Base-by-base conservation (phyloP, 805 yeast species). In the Hanseniaspora vineae region DNA sequence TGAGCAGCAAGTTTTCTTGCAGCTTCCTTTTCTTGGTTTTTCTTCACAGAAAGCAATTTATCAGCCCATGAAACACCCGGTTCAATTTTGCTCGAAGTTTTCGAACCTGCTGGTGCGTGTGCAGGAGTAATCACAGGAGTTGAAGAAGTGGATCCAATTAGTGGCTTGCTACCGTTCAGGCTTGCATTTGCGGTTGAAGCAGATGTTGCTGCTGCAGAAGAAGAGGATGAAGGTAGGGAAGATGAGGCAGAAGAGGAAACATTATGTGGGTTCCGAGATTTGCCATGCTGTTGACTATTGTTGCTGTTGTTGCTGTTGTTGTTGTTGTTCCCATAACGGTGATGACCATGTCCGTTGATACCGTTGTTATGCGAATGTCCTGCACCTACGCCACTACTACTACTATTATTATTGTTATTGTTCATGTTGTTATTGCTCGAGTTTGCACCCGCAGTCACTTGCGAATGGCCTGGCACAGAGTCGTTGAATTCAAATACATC, bases 51-150 rank as follows among this genome's bases (percentile, higher is more conserved):
- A 37, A 37, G n/a, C 10, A 49, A 44, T 33, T 42, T 49, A 42
- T 37, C 60, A 31, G 72, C 71, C 70, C 71, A 68, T 32, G 76
- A 61, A 29, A 55, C 50, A 29, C 43, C 43, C 20, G 31, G 31
- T 6, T 23, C 31, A 19, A 40, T 20, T 17, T 40, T 40, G 19
- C 43, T 40, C 14, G 43, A 40, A 20, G 43, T 40, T 11, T 13
- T 39, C 14, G 48, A 44, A 33, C 52, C 53, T 32, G 43, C 48
- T 29, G 54, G 51, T 40, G 20, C 31, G 17, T 18, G 37, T 6
- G 37, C 3, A 6, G 37, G 37, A 33, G 37, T 33, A 14, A 33
- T 33, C n/a, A 44, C 39, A 29, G 23, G 45, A 46, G 33, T 11
- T 23, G 29, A 23, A 23, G 29, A 8, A 23, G 29, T 23, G 29